A percentile compares a stretch with the other conserved stretches of the same genome.
Conservation (phyloP, 345 rosid genomes). For the Linum usitatissimum region DNA sequence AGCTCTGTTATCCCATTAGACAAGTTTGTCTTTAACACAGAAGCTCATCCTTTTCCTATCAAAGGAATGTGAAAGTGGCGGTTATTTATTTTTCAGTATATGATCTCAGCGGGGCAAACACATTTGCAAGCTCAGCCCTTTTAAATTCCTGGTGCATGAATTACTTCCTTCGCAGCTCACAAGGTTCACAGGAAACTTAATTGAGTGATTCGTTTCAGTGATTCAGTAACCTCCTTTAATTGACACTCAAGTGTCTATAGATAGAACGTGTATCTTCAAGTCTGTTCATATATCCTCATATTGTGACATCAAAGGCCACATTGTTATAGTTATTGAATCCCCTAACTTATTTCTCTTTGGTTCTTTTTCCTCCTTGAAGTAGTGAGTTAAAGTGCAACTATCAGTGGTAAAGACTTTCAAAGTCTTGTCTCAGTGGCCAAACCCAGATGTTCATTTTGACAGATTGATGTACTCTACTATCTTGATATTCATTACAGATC, state of each 20-base stretch:
- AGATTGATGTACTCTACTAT: slow-evolving; percentile 14
- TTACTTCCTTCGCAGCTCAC: slow-evolving; percentile 1
- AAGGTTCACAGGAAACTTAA: slow-evolving; percentile 6
- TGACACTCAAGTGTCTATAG: slow-evolving; percentile 6
- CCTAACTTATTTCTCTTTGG: slow-evolving; percentile 6
- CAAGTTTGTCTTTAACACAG: slow-evolving; percentile 79
- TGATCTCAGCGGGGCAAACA: slow-evolving; percentile 10
- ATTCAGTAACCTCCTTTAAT: neutral
- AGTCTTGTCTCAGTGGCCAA: slow-evolving; percentile 11
- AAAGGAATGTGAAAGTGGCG: slow-evolving; percentile 19
- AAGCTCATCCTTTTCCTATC: slow-evolving; percentile 88
- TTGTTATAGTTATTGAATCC: slow-evolving; percentile 3
- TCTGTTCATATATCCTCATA: neutral
- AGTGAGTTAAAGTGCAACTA: slow-evolving; percentile 10
- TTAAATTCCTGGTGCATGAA: neutral
- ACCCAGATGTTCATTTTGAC: slow-evolving; percentile 9
- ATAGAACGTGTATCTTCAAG: slow-evolving; percentile 4
- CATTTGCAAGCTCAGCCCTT: slow-evolving; percentile 2
- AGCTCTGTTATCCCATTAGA: slow-evolving; percentile 62
- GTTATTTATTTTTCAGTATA: slow-evolving; percentile 6
- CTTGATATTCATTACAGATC: neutral
- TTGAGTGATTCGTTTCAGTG: neutral
- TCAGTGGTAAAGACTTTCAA: slow-evolving; percentile 14
- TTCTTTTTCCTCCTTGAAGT: slow-evolving; percentile 6
- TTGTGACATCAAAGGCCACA: slow-evolving; percentile 9